Evolutionary conservation across 257 asterid genomes (phyloP).

Genomic region (Capsicum chinense): DNA sequence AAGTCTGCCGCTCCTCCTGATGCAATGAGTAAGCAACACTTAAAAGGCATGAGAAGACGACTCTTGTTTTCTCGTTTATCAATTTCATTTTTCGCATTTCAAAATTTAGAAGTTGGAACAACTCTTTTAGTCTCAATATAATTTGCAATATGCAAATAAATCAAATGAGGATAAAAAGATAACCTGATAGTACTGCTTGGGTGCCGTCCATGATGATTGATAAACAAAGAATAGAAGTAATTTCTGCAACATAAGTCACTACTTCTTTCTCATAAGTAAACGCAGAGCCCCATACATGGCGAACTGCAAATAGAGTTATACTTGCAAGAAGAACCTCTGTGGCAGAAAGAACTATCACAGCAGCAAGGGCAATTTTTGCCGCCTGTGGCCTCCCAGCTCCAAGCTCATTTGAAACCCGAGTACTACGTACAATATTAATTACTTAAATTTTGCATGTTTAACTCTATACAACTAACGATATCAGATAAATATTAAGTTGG

Average conservation of each 20-base stretch:
- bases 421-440: constrained; percentile 42
- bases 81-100: neutral
- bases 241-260: constrained; percentile 51
- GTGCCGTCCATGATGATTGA: constrained; percentile 61
- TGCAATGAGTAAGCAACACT: neutral
- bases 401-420: constrained; percentile 71
- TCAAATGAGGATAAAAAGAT: neutral
- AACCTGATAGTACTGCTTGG: constrained; percentile 62
- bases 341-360: constrained; percentile 50
- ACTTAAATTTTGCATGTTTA: neutral
- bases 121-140: neutral
- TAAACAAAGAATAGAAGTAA: constrained; percentile 68
- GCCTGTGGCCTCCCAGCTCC: constrained; percentile 75
- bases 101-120: neutral
- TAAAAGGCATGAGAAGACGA: neutral
- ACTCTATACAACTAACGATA: neutral
- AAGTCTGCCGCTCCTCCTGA: constrained; percentile 40
- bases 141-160: neutral
- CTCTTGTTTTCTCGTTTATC: neutral
- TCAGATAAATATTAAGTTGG: neutral
- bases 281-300: constrained; percentile 58
- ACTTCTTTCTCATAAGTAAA: constrained; percentile 65
- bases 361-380: constrained; percentile 51
- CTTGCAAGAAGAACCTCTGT: constrained; percentile 59
- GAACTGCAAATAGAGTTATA: constrained; percentile 40